Conservation (phyloP, 805 yeast genomes). For the Dipodascopsis uninucleata region DNA sequence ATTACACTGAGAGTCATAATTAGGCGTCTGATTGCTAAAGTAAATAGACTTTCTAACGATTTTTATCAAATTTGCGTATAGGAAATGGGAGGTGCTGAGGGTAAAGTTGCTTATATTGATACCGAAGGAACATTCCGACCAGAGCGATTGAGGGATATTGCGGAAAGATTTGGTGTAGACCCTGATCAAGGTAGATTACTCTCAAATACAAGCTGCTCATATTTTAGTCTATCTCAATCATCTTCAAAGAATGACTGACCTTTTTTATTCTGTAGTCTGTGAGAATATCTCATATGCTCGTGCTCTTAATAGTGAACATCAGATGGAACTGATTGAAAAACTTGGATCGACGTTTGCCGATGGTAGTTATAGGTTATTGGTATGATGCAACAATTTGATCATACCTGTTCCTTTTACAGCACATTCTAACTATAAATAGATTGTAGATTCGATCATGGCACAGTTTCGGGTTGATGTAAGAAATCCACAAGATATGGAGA, state of each 20-base stretch:
- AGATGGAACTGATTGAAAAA: slow-evolving; percentile 64
- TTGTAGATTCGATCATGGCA: slow-evolving; percentile 75
- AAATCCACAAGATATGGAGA: no score
- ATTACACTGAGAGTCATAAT: background rate
- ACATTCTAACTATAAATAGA: slow-evolving; percentile 20
- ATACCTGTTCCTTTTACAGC: background rate
- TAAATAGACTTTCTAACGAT: background rate
- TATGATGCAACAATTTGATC: slow-evolving; percentile 31
- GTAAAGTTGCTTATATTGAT: slow-evolving; percentile 73
- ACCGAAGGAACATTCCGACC: slow-evolving; percentile 83
- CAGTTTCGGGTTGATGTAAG: slow-evolving; percentile 64
- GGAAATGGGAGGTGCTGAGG: slow-evolving; percentile 73
- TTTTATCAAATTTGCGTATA: slow-evolving; percentile 27
- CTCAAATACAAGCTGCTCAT: background rate
- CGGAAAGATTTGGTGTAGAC: slow-evolving; percentile 64
- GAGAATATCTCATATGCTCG: slow-evolving; percentile 73
- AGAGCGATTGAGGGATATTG: slow-evolving; percentile 60
- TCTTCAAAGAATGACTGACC: slow-evolving; percentile 2
- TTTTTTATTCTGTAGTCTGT: slow-evolving; percentile 33
- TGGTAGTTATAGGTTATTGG: slow-evolving; percentile 59
- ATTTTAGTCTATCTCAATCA: no score
- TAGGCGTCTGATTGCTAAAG: background rate
- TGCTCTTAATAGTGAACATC: slow-evolving; percentile 76
- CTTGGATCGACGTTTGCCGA: slow-evolving; percentile 65
- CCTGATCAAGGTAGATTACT: slow-evolving; percentile 51